These are phyloP conservation scores for Melampsora americana DNA, from an alignment of 1,284 basidiomycete species.

Conservation along the genomic window DNA sequence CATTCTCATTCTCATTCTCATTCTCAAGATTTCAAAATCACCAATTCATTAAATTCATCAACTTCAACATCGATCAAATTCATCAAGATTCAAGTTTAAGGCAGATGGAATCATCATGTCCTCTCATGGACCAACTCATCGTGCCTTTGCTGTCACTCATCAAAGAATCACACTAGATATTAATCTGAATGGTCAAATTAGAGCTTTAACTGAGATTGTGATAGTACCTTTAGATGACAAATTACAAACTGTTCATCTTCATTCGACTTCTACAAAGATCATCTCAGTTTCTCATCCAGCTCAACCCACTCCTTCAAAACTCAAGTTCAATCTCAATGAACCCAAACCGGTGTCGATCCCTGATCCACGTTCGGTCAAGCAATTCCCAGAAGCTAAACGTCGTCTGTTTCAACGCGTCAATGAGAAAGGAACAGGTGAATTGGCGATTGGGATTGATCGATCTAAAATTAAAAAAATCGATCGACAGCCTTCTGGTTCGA, in stretches of 20 bases:
- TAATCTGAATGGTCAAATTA: conserved; percentile 73
- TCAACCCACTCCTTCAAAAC: not conserved
- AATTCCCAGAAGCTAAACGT: conserved; percentile 44
- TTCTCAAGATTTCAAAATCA: not conserved
- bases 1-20: not conserved
- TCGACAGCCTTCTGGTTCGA: conserved; percentile 13
- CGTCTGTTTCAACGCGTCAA: conserved; percentile 36
- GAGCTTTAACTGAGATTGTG: conserved; percentile 83
- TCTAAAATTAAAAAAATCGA: conserved; percentile 54
- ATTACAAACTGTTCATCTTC: conserved; percentile 74
- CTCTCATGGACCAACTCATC: conserved; percentile 31
- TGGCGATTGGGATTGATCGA: conserved; percentile 52
- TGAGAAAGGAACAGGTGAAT: conserved; percentile 48
- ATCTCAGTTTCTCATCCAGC: conserved; percentile 46
- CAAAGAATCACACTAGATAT: conserved; percentile 87
- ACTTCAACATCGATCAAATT: conserved; percentile 1
- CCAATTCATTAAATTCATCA: not conserved
- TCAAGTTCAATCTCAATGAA: conserved; percentile 19
- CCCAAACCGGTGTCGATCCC: conserved; percentile 19
- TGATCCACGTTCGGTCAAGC: conserved; percentile 44
- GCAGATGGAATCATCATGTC: conserved; percentile 19
- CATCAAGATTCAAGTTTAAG: not conserved
- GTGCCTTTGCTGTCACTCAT: conserved; percentile 58
- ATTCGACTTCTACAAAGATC: conserved; percentile 64
- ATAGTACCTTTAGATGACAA: conserved; percentile 72